A percentile compares a stretch with the other conserved stretches of the same genome.
Evolutionary conservation across 805 yeast genomes (phyloP).

Genomic region (Maudiozyma pseudohumilis): DNA sequence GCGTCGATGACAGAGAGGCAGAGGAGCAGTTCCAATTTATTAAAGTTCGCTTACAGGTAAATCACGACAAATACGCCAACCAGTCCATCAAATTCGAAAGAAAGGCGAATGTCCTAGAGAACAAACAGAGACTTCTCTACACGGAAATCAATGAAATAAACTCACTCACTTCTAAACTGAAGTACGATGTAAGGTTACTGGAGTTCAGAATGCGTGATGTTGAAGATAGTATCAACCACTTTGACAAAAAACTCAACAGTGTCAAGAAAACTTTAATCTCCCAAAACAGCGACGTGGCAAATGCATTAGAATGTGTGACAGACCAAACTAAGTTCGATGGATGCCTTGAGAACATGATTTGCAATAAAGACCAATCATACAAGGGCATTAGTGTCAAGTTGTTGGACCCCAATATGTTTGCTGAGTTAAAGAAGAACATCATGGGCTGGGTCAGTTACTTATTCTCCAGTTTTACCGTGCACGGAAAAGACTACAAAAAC

Average conservation of each 20-base stretch:
- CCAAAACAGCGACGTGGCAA: slow-evolving; percentile 4
- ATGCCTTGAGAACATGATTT: slow-evolving; percentile 10
- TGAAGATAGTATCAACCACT: slow-evolving; percentile 46
- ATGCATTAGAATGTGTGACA: slow-evolving; percentile 4
- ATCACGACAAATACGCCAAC: slow-evolving; percentile 12
- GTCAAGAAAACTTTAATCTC: slow-evolving; percentile 13
- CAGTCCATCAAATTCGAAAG: slow-evolving; percentile 15
- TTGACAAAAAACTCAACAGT: slow-evolving; percentile 25
- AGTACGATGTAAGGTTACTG: slow-evolving; percentile 55
- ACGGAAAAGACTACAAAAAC: neutral
- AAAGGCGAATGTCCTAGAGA: slow-evolving; percentile 15
- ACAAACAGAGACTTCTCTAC: slow-evolving; percentile 26
- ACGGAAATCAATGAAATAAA: slow-evolving; percentile 6
- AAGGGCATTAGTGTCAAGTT: slow-evolving; percentile 13
- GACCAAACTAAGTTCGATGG: slow-evolving; percentile 15
- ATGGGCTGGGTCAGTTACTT: slow-evolving; percentile 15
- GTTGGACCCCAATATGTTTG: slow-evolving; percentile 8
- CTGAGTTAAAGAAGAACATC: slow-evolving; percentile 11
- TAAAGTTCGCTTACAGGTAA: slow-evolving; percentile 8
- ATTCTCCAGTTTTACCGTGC: slow-evolving; percentile 3
- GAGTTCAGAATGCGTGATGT: slow-evolving; percentile 57
- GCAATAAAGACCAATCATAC: slow-evolving; percentile 13
- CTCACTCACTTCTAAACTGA: slow-evolving; percentile 49
- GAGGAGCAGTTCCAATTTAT: slow-evolving; percentile 8
- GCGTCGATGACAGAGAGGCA: neutral